phyloP scores from a whole-genome alignment of 148 eudicot genomes.

The Bassia scoparia region DNA sequence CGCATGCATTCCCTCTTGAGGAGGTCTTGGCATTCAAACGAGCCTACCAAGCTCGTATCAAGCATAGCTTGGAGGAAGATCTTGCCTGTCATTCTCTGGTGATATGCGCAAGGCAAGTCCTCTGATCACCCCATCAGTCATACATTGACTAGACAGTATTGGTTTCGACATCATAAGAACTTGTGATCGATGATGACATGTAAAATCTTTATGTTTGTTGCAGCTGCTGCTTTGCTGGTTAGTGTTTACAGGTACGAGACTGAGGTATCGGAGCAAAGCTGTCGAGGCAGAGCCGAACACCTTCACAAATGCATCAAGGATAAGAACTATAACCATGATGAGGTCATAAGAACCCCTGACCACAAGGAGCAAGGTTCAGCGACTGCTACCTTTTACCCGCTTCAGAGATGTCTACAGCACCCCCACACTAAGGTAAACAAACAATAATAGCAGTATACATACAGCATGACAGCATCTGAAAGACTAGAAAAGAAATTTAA shows the following conservation, averaged over 20 bases:
- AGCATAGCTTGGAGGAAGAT: slow-evolving; percentile 79
- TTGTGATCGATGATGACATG: background rate
- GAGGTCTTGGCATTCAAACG: slow-evolving; percentile 67
- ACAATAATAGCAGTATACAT: too few species aligned
- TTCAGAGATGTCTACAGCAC: slow-evolving; percentile 62
- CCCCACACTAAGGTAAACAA: slow-evolving; percentile 61
- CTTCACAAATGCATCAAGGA: slow-evolving; percentile 53
- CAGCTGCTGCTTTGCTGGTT: slow-evolving; percentile 66
- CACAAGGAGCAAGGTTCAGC: slow-evolving; percentile 84
- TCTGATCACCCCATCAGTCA: background rate
- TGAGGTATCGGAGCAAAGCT: slow-evolving; percentile 44
- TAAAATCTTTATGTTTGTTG: slow-evolving; percentile 3
- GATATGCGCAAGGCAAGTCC: slow-evolving; percentile 55
- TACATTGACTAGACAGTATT: too few species aligned
- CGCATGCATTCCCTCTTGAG: slow-evolving; percentile 45
- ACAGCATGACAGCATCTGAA: too few species aligned
- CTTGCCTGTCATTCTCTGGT: slow-evolving; percentile 55
- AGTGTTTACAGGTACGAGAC: slow-evolving; percentile 65
- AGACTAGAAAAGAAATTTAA: background rate
- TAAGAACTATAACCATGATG: slow-evolving; percentile 53
- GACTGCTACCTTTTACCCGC: slow-evolving; percentile 60
- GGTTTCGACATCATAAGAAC: too few species aligned
- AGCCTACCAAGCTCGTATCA: slow-evolving; percentile 65
- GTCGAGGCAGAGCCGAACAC: slow-evolving; percentile 59
- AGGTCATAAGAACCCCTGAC: slow-evolving; percentile 58